Evolutionary conservation across 2,329 filamentous ascomycete species (phyloP).

Genomic region (Pseudogymnoascus sp.): DNA sequence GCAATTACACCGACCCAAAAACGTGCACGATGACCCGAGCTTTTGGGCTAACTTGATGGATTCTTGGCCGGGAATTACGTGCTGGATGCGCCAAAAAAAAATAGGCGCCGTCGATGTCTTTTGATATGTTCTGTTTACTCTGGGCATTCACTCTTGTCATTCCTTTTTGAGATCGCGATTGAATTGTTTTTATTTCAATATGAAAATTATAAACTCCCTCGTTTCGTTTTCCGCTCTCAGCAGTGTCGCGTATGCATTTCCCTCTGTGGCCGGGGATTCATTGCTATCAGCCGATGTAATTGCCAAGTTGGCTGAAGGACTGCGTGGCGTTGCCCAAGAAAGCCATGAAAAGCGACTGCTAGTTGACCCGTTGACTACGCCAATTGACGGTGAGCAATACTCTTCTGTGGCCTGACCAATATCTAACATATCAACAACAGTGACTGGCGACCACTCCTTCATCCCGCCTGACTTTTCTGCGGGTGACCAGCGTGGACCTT

Average conservation of each 20-base stretch:
- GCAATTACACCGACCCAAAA: background rate
- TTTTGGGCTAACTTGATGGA: background rate
- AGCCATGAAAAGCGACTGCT: conserved; percentile 7
- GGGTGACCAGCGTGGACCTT: conserved; percentile 33
- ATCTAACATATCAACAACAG: conserved; percentile 17
- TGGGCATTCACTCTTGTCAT: background rate
- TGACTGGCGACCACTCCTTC: conserved; percentile 30
- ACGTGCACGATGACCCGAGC: background rate
- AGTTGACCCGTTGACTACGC: conserved; percentile 12
- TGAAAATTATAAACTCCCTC: background rate
- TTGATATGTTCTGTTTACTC: background rate
- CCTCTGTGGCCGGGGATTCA: background rate
- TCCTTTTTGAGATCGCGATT: background rate
- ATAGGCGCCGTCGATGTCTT: background rate
- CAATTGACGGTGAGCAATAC: conserved; percentile 12
- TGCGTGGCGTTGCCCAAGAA: background rate
- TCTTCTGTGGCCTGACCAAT: background rate
- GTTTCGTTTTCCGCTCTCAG: background rate
- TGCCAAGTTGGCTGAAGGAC: background rate
- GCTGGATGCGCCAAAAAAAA: background rate
- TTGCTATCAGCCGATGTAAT: background rate
- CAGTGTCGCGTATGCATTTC: background rate
- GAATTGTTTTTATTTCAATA: conserved; percentile 3
- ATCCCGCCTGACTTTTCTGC: conserved; percentile 28
- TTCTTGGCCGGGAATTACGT: background rate